Evolutionary conservation across 768 basidiomycete genomes (phyloP), one percentile per base, ranked within the genome.

Genomic region (Ramaria sp.): DNA sequence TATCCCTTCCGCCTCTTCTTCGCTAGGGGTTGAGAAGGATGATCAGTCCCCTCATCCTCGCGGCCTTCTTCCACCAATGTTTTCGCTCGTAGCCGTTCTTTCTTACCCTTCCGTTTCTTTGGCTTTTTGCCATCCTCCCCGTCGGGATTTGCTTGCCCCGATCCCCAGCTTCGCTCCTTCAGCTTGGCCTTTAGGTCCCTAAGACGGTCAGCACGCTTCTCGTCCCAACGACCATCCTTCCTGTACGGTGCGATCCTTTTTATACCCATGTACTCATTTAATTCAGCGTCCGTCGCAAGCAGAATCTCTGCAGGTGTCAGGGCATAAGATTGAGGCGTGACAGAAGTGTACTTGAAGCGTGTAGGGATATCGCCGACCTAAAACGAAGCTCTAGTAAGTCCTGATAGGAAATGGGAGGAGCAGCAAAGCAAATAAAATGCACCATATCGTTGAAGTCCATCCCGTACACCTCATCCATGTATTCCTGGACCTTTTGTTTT

Each of bases 371-470:
- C 89, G 6, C 83, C 93, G 49, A 95, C 83, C 94, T 94, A 62
- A 22, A 59, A 15, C 49, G 8, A 32, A 56, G 15, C 20, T 24
- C 39, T 13, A 56, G 48, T 56, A 16, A 53, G 56, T 54, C 43
- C 55, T 39, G 45, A 1, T 34, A 13, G 32, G n/a, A n/a, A 34
- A 34, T 34, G 32, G 32, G 32, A 5, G 13, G 51, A 13, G 41
- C 49, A 32, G 52, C 30, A 54, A 28, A 49, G 41, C 24, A 30
- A 43, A 37, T 28, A 3, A 42, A 27, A 73, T 83, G 62, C 57
- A 93, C 94, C 73, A 97, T 79, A 62, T 95, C 94, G 66, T 97
- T 97, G 71, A 97, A 95, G 57, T 97, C 95, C 16, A 98, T 74
- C 34, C 76, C 83, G 65, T 93, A 85, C 39, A 98, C 73, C 66